Conservation (phyloP, 2,329 filamentous ascomycete species). For the Curvularia spicifera region DNA sequence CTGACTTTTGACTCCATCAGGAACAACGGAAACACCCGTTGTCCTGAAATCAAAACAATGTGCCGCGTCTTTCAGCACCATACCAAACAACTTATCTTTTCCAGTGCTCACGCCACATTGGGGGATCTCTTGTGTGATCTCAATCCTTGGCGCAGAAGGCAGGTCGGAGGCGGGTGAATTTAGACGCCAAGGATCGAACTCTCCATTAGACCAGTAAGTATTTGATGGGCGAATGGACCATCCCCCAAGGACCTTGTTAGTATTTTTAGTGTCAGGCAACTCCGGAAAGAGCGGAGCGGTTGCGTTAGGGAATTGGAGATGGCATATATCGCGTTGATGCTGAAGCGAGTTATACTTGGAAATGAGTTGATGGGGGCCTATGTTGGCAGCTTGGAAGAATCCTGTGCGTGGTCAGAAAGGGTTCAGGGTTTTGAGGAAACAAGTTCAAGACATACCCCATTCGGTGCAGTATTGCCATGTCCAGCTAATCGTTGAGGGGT, state of each 20-base stretch:
- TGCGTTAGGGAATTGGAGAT: constrained; percentile 41
- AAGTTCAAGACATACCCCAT: constrained; percentile 50
- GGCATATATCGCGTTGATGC: constrained; percentile 56
- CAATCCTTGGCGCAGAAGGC: constrained; percentile 48
- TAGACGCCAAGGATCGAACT: constrained; percentile 62
- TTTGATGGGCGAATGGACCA: constrained; percentile 61
- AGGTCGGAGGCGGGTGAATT: constrained; percentile 33
- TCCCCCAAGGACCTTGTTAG: constrained; percentile 55
- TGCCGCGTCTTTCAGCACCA: constrained; percentile 44
- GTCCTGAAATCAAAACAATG: constrained; percentile 5
- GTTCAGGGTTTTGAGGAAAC: not conserved
- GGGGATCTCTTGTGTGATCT: not conserved
- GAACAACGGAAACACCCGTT: not conserved
- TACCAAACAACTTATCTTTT: constrained; percentile 55
- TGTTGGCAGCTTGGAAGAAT: constrained; percentile 58
- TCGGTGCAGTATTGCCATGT: constrained; percentile 62
- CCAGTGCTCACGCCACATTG: constrained; percentile 50
- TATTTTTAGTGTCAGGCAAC: constrained; percentile 53
- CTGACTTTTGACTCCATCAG: constrained; percentile 1
- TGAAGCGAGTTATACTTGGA: constrained; percentile 57
- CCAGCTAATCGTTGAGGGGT: constrained; percentile 54
- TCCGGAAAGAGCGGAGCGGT: constrained; percentile 25
- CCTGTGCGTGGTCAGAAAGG: constrained; percentile 32
- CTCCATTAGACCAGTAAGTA: constrained; percentile 58
- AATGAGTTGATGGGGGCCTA: constrained; percentile 56